Evolutionary conservation across 495 filamentous ascomycete species (phyloP).

Genomic region (Lepidopterella palustris): DNA sequence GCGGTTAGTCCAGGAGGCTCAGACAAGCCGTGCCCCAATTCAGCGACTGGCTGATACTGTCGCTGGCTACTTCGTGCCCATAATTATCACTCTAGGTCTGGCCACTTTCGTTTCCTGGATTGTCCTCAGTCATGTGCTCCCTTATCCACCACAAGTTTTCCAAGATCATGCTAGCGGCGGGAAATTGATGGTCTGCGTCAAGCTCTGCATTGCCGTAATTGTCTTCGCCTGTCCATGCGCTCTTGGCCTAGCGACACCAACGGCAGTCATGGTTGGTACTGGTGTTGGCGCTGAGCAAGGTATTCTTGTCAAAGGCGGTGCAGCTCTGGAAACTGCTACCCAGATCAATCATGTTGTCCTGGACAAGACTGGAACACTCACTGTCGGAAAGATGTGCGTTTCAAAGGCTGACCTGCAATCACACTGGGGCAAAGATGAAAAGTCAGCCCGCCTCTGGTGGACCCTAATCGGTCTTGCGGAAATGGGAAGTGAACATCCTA

Average conservation of each 20-base stretch:
- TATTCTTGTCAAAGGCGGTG: conserved; percentile 94
- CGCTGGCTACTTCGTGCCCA: conserved; percentile 91
- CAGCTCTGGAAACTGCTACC: conserved; percentile 85
- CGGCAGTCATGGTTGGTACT: conserved; percentile 97
- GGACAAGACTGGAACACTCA: conserved; percentile 98
- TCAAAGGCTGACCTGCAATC: conserved; percentile 58
- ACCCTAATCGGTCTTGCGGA: conserved; percentile 86
- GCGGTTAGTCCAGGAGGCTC: conserved; percentile 90
- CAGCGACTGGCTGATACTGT: conserved; percentile 88
- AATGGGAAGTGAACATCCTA: conserved; percentile 89
- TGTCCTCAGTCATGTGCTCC: conserved; percentile 78
- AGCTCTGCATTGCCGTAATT: conserved; percentile 97
- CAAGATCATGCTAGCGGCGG: conserved; percentile 72
- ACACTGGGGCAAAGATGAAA: conserved; percentile 62
- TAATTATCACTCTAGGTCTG: conserved; percentile 75
- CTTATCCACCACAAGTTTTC: conserved; percentile 83
- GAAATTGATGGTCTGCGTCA: conserved; percentile 89
- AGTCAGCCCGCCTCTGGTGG: conserved; percentile 82
- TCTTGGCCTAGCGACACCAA: conserved; percentile 87
- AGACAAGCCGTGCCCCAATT: conserved; percentile 90
- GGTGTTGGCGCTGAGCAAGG: conserved; percentile 95
- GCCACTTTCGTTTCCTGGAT: conserved; percentile 91
- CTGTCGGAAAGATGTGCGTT: conserved; percentile 90
- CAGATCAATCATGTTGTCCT: conserved; percentile 90
- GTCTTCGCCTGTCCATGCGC: conserved; percentile 98